These are phyloP conservation scores for Macadamia tetraphylla DNA, from an alignment of 164 flowering plant genomes.

Conservation along the genomic window DNA sequence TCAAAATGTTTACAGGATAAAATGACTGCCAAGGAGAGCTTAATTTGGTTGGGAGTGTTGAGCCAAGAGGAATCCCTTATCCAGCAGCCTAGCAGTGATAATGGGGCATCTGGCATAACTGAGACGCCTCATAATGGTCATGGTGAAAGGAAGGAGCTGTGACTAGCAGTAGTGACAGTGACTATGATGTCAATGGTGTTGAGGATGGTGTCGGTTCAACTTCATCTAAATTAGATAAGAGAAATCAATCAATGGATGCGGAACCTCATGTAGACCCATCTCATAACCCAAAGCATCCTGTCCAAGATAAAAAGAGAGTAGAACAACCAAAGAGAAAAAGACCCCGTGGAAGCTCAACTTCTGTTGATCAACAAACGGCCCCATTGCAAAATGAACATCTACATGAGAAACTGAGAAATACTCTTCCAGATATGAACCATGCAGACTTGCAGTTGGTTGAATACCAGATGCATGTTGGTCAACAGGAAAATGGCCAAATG, in stretches of 20 bases:
- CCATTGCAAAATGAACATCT: constrained; percentile 13
- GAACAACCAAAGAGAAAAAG: constrained; percentile 33
- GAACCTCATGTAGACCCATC: constrained; percentile 13
- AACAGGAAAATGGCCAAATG: constrained; percentile 26
- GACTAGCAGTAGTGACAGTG: constrained; percentile 50
- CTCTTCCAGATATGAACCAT: constrained; percentile 42
- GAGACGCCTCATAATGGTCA: constrained; percentile 32
- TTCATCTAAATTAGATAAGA: constrained; percentile 54
- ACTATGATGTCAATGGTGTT: constrained; percentile 62
- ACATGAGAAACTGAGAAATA: constrained; percentile 20
- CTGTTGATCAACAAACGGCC: constrained; percentile 19
- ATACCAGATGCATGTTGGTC: constrained; percentile 19
- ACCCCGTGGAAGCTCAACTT: constrained; percentile 18
- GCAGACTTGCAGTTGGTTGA: constrained; percentile 17
- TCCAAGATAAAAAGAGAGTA: constrained; percentile 26
- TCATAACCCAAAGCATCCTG: constrained; percentile 10
- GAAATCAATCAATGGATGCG: constrained; percentile 26
- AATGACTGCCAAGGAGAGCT: constrained; percentile 84
- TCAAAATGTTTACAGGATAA: constrained; percentile 81
- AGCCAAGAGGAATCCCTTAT: constrained; percentile 53
- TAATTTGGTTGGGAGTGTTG: constrained; percentile 72
- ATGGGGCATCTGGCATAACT: constrained; percentile 50
- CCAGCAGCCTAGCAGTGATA: constrained; percentile 50
- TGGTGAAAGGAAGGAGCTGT: constrained; percentile 34
- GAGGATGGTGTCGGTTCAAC: constrained; percentile 45